Evolutionary conservation across 106 monocot species (phyloP).

Genomic region (Platanthera guangdongensis): DNA sequence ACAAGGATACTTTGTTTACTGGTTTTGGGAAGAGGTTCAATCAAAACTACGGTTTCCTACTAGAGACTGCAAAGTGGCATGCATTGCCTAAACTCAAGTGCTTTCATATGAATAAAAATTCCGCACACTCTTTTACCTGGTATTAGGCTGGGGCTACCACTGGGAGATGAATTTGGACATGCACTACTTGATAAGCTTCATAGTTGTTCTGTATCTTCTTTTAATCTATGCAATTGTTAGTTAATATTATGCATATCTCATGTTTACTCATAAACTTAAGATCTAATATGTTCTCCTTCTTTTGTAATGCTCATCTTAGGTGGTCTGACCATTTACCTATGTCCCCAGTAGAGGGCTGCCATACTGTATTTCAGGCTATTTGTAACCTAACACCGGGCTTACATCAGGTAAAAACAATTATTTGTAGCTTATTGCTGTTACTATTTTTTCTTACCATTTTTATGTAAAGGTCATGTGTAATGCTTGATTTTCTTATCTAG

Average conservation of each 20-base stretch:
- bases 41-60: neutral
- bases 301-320: constrained; percentile 27
- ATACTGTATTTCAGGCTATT: constrained; percentile 74
- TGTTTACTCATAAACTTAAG: neutral
- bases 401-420: constrained; percentile 47
- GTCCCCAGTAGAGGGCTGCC: constrained; percentile 79
- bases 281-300: neutral
- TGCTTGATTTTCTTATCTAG: neutral
- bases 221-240: neutral
- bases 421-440: neutral
- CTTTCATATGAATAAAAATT: neutral
- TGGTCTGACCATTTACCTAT: constrained; percentile 81
- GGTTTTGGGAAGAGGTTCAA: neutral
- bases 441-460: neutral
- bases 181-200: neutral
- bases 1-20: neutral
- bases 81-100: neutral
- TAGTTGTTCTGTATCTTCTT: neutral
- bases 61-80: neutral
- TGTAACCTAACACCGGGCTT: constrained; percentile 65
- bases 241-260: neutral
- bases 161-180: neutral
- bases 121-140: neutral
- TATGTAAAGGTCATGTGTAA: neutral
- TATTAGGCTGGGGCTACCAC: neutral